These are phyloP conservation scores for Trichoderma oligosporum DNA, from an alignment of 2,329 filamentous ascomycete species.

Conservation along the genomic window DNA sequence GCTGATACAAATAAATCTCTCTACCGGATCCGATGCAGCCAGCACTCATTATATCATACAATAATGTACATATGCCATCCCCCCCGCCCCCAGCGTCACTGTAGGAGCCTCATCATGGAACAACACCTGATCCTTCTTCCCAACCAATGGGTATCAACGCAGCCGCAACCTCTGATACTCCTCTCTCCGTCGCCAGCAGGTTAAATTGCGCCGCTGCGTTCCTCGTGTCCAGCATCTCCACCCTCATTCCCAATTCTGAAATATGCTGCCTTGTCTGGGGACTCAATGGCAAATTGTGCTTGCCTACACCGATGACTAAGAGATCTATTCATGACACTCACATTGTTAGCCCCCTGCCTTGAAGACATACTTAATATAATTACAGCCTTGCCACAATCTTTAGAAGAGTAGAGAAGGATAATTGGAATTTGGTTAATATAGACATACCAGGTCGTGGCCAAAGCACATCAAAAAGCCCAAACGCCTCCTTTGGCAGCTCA, in stretches of 20 bases:
- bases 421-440: no score
- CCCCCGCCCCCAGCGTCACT: no score
- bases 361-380: no score
- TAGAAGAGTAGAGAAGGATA: not conserved
- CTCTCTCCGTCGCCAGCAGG: constrained; percentile 87
- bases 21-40: not conserved
- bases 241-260: constrained; percentile 71
- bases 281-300: constrained; percentile 69
- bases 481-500: constrained; percentile 66
- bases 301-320: constrained; percentile 82
- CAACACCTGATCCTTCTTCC: constrained; percentile 50
- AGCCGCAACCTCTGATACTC: constrained; percentile 78
- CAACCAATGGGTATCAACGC: constrained; percentile 84
- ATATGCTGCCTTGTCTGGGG: constrained; percentile 69
- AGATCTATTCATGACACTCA: constrained; percentile 56
- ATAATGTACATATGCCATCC: not conserved
- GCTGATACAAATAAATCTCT: not conserved
- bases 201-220: constrained; percentile 97
- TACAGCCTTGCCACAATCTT: not conserved
- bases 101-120: constrained; percentile 8
- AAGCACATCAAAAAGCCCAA: constrained; percentile 71
- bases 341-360: not conserved
- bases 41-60: not conserved
- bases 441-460: constrained; percentile 83
- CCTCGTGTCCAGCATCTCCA: constrained; percentile 87